phyloP scores from a whole-genome alignment of 345 rosid genomes.

The Boechera stricta region DNA sequence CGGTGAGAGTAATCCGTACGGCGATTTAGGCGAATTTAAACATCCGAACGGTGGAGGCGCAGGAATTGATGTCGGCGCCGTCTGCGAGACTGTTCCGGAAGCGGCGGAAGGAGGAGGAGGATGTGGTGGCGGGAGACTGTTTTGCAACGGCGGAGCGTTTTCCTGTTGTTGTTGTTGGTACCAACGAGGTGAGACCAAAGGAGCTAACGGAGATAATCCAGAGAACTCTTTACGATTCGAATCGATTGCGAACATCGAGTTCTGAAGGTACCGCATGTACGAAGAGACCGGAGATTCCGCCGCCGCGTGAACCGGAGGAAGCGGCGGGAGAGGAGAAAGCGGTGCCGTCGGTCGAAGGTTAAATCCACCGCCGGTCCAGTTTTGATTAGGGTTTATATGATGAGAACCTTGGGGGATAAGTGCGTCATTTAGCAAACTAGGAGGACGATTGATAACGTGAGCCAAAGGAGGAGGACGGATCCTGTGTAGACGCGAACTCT shows the following conservation, averaged over 20 bases:
- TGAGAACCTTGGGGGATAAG: conserved; percentile 35
- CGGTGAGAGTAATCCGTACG: conserved; percentile 68
- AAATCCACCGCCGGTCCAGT: conserved; percentile 35
- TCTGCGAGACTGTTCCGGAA: conserved; percentile 9
- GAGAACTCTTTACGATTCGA: conserved; percentile 57
- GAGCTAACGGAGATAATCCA: conserved; percentile 72
- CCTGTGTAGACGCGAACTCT: conserved; percentile 84
- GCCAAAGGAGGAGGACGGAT: conserved; percentile 93
- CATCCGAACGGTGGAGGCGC: conserved; percentile 73
- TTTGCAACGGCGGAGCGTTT: conserved; percentile 35
- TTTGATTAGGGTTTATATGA: conserved; percentile 11
- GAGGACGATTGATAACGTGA: conserved; percentile 73
- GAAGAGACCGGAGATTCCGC: conserved; percentile 81
- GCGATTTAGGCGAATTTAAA: conserved; percentile 74
- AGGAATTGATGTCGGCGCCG: conserved; percentile 54
- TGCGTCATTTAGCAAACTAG: conserved; percentile 53
- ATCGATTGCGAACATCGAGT: conserved; percentile 54
- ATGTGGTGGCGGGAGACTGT: conserved; percentile 34
- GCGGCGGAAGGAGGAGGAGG: conserved; percentile 35
- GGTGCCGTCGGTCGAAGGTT: conserved; percentile 54
- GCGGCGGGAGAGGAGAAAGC: conserved; percentile 70
- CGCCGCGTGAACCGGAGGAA: conserved; percentile 69
- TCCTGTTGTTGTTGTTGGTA: conserved; percentile 45
- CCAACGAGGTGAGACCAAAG: conserved; percentile 74
- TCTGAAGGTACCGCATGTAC: conserved; percentile 74